These are phyloP conservation scores for Yamadazyma songkhlaensis DNA, from an alignment of 1,139 yeast genomes.

Conservation along the genomic window DNA sequence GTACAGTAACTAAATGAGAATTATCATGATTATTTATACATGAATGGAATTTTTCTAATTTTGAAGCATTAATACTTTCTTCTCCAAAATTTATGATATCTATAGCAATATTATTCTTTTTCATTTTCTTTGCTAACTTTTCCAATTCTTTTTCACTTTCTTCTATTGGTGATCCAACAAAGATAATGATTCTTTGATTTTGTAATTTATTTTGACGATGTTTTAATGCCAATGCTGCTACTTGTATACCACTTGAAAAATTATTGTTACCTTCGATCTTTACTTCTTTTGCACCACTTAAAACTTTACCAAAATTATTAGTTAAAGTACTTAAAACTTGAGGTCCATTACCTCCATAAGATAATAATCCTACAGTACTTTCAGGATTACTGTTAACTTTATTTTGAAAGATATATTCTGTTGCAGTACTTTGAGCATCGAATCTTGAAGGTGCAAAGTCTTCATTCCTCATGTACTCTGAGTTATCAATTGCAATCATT, in stretches of 20 bases:
- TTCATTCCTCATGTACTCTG: conserved; percentile 94
- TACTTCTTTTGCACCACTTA: conserved; percentile 85
- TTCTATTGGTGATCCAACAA: conserved; percentile 82
- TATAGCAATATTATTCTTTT: conserved; percentile 87
- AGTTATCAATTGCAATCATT: conserved; percentile 91
- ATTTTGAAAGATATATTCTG: conserved; percentile 81
- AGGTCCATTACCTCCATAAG: conserved; percentile 85
- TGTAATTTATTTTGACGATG: conserved; percentile 95
- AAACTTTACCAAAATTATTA: conserved; percentile 79
- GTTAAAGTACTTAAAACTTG: conserved; percentile 86
- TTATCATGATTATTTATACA: conserved; percentile 72
- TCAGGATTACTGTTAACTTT: conserved; percentile 91
- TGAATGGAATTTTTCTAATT: conserved; percentile 78
- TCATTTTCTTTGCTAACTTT: conserved; percentile 86
- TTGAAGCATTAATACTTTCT: conserved; percentile 70
- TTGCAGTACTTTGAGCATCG: conserved; percentile 93
- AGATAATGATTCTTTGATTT: conserved; percentile 83
- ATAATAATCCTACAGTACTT: conserved; percentile 85
- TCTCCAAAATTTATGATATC: conserved; percentile 94
- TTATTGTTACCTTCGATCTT: conserved; percentile 68
- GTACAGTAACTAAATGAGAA: conserved; percentile 81
- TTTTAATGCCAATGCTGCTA: conserved; percentile 94
- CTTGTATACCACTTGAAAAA: conserved; percentile 83
- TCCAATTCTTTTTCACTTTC: conserved; percentile 74
- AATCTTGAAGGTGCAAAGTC: conserved; percentile 88